phyloP scores from a whole-genome alignment of 2,329 filamentous ascomycete genomes.

The Teratosphaeria nubilosa region DNA sequence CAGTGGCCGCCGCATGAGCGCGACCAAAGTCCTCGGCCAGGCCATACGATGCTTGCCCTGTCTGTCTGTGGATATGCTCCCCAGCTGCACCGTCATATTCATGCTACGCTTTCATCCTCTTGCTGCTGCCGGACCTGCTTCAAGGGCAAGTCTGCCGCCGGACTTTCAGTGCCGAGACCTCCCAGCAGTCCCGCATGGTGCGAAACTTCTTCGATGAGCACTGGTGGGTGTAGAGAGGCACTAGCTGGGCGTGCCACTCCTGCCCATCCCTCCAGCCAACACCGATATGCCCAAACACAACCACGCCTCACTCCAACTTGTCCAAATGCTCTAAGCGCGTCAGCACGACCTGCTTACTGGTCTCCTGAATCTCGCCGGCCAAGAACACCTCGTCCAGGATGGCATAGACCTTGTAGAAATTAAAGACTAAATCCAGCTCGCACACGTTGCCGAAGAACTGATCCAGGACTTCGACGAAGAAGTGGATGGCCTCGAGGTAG shows the following conservation, averaged over 20 bases:
- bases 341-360: conserved; percentile 93
- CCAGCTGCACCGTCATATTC: background rate
- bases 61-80: background rate
- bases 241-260: background rate
- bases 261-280: background rate
- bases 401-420: conserved; percentile 80
- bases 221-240: too few relatives aligned
- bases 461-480: conserved; percentile 98
- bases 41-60: background rate
- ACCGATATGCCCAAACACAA: too few relatives aligned
- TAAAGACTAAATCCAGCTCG: conserved; percentile 80
- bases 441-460: conserved; percentile 99
- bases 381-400: conserved; percentile 98
- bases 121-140: background rate
- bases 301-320: conserved; percentile 64
- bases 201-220: too few relatives aligned
- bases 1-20: background rate
- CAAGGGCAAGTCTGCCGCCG: background rate
- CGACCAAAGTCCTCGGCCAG: background rate
- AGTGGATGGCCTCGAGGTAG: conserved; percentile 94
- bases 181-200: too few relatives aligned
- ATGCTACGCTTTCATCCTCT: background rate
- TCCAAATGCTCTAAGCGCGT: conserved; percentile 91
- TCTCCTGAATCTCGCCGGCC: conserved; percentile 96
- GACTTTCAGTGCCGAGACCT: background rate